phyloP scores from a whole-genome alignment of 768 basidiomycete species.

The Boletus pseudopeckii region DNA sequence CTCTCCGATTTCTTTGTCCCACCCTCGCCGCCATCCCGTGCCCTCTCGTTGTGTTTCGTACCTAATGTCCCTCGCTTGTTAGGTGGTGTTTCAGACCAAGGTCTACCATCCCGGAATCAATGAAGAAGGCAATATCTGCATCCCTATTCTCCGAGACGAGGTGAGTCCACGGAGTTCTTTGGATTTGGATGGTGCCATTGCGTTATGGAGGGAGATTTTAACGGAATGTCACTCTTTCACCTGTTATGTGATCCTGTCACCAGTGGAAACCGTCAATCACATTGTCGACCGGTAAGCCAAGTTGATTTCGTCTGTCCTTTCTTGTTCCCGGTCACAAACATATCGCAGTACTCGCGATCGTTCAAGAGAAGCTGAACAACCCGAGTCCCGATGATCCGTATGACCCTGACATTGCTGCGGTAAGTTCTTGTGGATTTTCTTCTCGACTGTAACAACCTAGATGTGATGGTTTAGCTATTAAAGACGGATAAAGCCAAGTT shows the following conservation, averaged over 20 bases:
- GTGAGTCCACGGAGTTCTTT: constrained; percentile 38
- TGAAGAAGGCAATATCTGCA: constrained; percentile 82
- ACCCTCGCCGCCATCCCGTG: background rate
- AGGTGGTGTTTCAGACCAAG: constrained; percentile 84
- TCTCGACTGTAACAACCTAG: background rate
- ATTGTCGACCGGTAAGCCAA: constrained; percentile 57
- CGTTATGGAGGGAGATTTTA: background rate
- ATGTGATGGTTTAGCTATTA: constrained; percentile 45
- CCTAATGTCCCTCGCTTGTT: constrained; percentile 6
- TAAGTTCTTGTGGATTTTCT: constrained; percentile 35
- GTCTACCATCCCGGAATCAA: constrained; percentile 91
- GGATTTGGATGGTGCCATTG: background rate
- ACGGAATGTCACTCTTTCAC: background rate
- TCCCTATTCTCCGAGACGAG: constrained; percentile 81
- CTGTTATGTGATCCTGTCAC: constrained; percentile 5
- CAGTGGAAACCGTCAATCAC: constrained; percentile 87
- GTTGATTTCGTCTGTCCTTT: background rate
- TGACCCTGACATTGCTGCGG: constrained; percentile 82
- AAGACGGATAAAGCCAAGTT: constrained; percentile 79
- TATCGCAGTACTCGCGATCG: constrained; percentile 60
- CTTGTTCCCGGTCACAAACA: constrained; percentile 6
- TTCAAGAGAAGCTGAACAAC: constrained; percentile 85
- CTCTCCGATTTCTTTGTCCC: background rate
- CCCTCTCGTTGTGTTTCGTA: constrained; percentile 17
- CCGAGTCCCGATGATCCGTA: constrained; percentile 87